These are phyloP conservation scores for Schizonepeta tenuifolia DNA, from an alignment of 257 asterid species.

Conservation along the genomic window DNA sequence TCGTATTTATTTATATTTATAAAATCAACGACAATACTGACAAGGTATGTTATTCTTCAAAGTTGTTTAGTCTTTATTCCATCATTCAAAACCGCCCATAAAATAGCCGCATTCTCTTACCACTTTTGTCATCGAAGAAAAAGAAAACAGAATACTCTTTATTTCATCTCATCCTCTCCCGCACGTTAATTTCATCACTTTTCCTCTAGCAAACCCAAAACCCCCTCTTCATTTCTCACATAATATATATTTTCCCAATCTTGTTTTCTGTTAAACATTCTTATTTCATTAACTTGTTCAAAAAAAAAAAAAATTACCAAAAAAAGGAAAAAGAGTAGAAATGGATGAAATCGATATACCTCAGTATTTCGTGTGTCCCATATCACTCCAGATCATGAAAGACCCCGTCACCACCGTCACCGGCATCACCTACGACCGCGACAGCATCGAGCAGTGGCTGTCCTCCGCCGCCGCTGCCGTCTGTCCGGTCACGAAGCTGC, in stretches of 20 bases:
- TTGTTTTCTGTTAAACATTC: not conserved
- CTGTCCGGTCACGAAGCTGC: slow-evolving; percentile 82
- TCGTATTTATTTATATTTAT: not conserved
- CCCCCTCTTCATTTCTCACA: not conserved
- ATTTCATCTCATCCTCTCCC: slow-evolving; percentile 7
- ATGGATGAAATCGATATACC: slow-evolving; percentile 80
- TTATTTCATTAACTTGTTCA: not conserved
- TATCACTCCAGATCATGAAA: slow-evolving; percentile 85
- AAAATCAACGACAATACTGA: not conserved
- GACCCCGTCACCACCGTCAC: slow-evolving; percentile 88
- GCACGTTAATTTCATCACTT: slow-evolving; percentile 23
- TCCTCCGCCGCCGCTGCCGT: slow-evolving; percentile 29
- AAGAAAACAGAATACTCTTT: not conserved
- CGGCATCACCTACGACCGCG: slow-evolving; percentile 92
- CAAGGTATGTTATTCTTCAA: slow-evolving; percentile 4
- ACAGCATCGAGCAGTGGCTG: slow-evolving; percentile 82
- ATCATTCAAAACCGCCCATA: slow-evolving; percentile 44
- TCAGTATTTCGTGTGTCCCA: slow-evolving; percentile 81
- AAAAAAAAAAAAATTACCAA: not conserved
- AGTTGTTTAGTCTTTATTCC: slow-evolving; percentile 14
- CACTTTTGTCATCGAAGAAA: slow-evolving; percentile 6
- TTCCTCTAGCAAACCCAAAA: no score
- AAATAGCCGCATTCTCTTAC: slow-evolving; percentile 45
- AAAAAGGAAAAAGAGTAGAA: no score
- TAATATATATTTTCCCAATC: not conserved